Conservation (phyloP, 768 basidiomycete species). For the Phaffia australis region DNA sequence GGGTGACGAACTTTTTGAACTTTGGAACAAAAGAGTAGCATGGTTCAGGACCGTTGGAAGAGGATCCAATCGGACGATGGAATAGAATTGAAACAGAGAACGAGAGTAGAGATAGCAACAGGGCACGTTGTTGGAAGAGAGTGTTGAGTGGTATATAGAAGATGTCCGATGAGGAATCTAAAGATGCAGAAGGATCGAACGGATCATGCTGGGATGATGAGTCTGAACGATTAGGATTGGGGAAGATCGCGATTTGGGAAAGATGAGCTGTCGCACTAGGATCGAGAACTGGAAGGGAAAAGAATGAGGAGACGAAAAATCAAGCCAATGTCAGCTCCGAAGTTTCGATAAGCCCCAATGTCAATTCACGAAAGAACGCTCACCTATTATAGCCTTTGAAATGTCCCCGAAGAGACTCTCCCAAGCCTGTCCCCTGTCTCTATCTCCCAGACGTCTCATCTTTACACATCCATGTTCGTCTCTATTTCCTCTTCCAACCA, state of each 20-base stretch:
- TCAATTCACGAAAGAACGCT: neutral
- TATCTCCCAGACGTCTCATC: conserved; percentile 4
- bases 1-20: neutral
- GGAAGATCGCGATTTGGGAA: conserved; percentile 3
- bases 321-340: neutral
- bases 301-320: too few relatives aligned
- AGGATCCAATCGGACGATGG: neutral
- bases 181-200: neutral
- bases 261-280: neutral
- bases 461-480: neutral
- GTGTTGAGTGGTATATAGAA: neutral
- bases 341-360: neutral
- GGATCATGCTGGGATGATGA: neutral
- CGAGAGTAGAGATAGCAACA: conserved; percentile 14
- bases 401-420: neutral
- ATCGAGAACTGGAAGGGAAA: neutral
- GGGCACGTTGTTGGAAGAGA: conserved; percentile 11
- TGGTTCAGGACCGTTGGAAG: neutral
- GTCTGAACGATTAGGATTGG: neutral
- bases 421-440: conserved; percentile 7
- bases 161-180: conserved; percentile 2
- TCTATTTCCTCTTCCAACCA: conserved; percentile 2
- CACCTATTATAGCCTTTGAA: neutral
- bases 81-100: conserved; percentile 7
- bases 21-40: conserved; percentile 5